Base-by-base conservation (phyloP, 108 stramenopile species). In the Epipyxis sp. region DNA sequence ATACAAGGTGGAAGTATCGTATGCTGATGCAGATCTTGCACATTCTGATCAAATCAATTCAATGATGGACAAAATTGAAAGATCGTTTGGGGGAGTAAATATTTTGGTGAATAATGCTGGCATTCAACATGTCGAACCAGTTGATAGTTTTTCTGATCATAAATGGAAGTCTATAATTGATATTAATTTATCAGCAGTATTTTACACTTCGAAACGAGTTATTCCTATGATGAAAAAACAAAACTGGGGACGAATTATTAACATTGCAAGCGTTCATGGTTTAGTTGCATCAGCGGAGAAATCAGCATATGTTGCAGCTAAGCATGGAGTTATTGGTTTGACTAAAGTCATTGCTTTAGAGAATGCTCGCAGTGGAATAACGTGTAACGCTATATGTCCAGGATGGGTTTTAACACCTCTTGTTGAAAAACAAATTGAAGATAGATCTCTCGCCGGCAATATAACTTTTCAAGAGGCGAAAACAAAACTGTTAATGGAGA, bases 331-430 rank as follows among this genome's bases (percentile, higher is more conserved):
- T 2, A 88, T 91, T 71, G 90, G 89, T 1, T 77, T 91, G 3
- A 89, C 89, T 6, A 90, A 90, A 77, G 86, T 87, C 1, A 68
- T 90, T n/a, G 91, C 88, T 29, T 89, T 90, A 59, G 91, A 91
- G 59, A 89, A 89, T 76, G 91, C 90, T n/a, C 43, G 87, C 42
- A 85, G 79, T 69, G 89, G 89, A 46, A 87, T 91, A 42, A 90
- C 90, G 0, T 85, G 84, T 72, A 91, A 91, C 78, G 86, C 88
- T 40, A 78, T 91, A 44, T 86, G 86, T 32, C 91, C 91, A 0
- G 91, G 88, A 6, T 89, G 89, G 0, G 86, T 91, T 29, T 81
- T 83, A 35, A 91, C 91, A 29, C 78, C 85, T 61, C 89, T 91
- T 88, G 91, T 90, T 1, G 88, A 77, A 10, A 65, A 65, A 32